Evolutionary conservation across 2,329 filamentous ascomycete genomes (phyloP), one percentile per base, ranked within the genome.

Genomic region (Hypoxylon sp.): DNA sequence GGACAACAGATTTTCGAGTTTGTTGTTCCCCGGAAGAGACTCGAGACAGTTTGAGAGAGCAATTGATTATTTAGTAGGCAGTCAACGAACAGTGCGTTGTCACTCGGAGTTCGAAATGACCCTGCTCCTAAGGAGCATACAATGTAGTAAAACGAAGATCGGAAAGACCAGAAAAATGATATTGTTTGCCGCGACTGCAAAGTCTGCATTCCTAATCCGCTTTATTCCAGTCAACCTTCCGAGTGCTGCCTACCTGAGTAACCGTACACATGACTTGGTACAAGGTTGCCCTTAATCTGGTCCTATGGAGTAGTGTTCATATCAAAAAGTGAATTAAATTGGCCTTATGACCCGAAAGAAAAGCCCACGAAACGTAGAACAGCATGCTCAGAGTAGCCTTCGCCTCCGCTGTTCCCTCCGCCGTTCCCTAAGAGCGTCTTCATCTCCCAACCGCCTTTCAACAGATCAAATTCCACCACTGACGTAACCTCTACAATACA

Each of bases 81-180:
- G 14, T 48, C 37, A 64, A 64, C 37, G 54, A 27, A 48, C 53
- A 37, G 3, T 30, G 49, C 31, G 35, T 20, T 53, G 31, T 64
- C 20, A 27, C 6, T 62, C n/a, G 25, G 20, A 14, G 11, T n/a
- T 11, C 20, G 10, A 46, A 44, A 42, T 27, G 30, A 48, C 42
- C 5, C 6, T 14, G 20, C 13, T 22, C 42, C 35, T 11, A 55
- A 30, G 25, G 35, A 17, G 20, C 22, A 17, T 3, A 4, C 6
- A 30, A 7, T 25, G 17, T 6, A 25, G 35, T 57, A 35, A 30
- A 22, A 42, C 13, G 10, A 35, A 46, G n/a, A 4, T 33, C 17
- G 10, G 3, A 11, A 22, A 31, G 10, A 33, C 40, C 17, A 33
- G n/a, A 56, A 22, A 27, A 31, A 10, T 56, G n/a, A 25, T 30